A percentile compares a stretch with the other conserved stretches of the same genome.
Evolutionary conservation across 306 rosid genomes (phyloP).

Genomic region (Corylus americana): DNA sequence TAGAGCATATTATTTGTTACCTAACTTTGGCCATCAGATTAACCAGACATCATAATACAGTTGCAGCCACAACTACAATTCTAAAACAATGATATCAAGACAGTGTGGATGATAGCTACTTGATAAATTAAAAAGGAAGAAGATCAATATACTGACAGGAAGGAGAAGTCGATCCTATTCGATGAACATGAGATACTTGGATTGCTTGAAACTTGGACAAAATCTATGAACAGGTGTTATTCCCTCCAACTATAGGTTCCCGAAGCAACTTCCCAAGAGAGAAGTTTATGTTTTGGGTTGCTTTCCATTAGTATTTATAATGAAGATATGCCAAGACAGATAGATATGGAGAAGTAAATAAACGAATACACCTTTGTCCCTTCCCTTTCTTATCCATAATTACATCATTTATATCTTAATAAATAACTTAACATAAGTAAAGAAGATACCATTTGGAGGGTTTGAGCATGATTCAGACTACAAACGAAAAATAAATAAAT

Average conservation of each 20-base stretch:
- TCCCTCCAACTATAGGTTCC: background rate
- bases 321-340: background rate
- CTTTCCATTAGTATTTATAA: background rate
- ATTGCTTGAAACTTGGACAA: background rate
- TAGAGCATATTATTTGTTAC: background rate
- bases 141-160: background rate
- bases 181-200: background rate
- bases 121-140: background rate
- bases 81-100: background rate
- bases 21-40: background rate
- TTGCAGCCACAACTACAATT: background rate
- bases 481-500: too few relatives aligned
- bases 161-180: background rate
- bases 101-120: background rate
- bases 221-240: background rate
- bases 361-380: too few relatives aligned
- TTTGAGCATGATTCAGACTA: background rate
- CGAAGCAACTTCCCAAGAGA: background rate
- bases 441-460: background rate
- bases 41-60: background rate
- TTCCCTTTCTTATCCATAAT: too few relatives aligned
- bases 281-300: background rate
- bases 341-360: background rate
- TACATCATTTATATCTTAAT: too few relatives aligned
- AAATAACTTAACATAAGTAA: too few relatives aligned